phyloP scores from a whole-genome alignment of 2,329 filamentous ascomycete species.

The Penicillium janthinellum region DNA sequence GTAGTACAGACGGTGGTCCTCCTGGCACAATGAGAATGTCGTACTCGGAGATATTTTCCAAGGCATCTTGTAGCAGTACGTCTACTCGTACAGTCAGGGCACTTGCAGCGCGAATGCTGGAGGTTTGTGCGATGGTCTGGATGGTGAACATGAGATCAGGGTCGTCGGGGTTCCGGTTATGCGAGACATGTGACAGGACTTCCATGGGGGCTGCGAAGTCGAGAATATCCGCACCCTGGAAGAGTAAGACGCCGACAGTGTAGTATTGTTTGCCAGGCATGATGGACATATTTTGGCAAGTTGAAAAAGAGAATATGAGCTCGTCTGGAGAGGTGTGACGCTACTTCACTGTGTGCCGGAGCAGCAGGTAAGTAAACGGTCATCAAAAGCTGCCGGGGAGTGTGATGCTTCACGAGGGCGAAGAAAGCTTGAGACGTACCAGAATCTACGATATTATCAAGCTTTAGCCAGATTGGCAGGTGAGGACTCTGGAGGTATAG shows the following conservation, averaged over 20 bases:
- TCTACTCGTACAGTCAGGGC: slow-evolving; percentile 36
- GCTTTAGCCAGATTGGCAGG: background rate
- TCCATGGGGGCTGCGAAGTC: slow-evolving; percentile 46
- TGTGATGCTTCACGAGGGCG: background rate
- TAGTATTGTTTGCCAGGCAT: slow-evolving; percentile 23
- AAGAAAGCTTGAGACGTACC: too few species aligned
- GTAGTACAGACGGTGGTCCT: slow-evolving; percentile 30
- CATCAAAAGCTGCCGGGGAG: background rate
- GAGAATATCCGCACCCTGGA: slow-evolving; percentile 42
- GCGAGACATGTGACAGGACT: slow-evolving; percentile 35
- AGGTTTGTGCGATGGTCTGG: slow-evolving; percentile 36
- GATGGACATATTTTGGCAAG: slow-evolving; percentile 12
- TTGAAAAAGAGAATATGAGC: background rate
- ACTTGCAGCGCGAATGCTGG: slow-evolving; percentile 27
- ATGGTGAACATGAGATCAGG: slow-evolving; percentile 35
- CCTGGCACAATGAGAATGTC: slow-evolving; percentile 47
- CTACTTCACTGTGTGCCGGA: background rate
- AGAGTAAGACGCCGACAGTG: slow-evolving; percentile 44
- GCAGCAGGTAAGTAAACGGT: background rate
- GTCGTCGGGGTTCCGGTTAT: slow-evolving; percentile 30
- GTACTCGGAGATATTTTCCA: slow-evolving; percentile 32
- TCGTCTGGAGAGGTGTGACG: background rate
- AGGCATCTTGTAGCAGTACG: slow-evolving; percentile 32
- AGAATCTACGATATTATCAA: background rate
- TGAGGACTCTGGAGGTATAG: slow-evolving; percentile 1